A percentile compares a stretch with the other conserved stretches of the same genome.
These are phyloP conservation scores for Fusarium xyrophilum DNA, from an alignment of 2,329 filamentous ascomycete genomes.

Conservation along the genomic window DNA sequence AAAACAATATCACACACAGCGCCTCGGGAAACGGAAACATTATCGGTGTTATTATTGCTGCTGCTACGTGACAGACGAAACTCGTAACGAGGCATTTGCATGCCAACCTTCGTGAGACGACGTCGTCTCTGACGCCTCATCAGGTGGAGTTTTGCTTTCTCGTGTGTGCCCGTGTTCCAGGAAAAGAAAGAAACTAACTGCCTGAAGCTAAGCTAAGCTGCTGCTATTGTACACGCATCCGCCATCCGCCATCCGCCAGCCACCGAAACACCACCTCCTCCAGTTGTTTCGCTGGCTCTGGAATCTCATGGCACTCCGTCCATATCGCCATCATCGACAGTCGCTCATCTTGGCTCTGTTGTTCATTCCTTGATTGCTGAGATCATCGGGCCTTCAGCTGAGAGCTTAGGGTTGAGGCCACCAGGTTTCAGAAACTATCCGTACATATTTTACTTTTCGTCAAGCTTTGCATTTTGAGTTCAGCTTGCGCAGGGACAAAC, in stretches of 20 bases:
- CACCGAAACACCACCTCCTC: constrained; percentile 22
- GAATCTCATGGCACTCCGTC: constrained; percentile 11
- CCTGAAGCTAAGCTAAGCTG: neutral
- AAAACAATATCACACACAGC: neutral
- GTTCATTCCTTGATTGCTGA: neutral
- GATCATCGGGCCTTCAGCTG: neutral
- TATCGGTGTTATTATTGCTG: neutral
- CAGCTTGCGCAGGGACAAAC: constrained; percentile 20
- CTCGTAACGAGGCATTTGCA: neutral
- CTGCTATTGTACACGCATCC: no score
- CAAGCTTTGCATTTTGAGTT: constrained; percentile 20
- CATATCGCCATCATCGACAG: constrained; percentile 18
- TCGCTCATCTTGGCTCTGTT: neutral
- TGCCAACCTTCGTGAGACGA: constrained; percentile 25
- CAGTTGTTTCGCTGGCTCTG: constrained; percentile 22
- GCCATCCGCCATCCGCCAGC: no score
- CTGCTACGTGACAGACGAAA: neutral
- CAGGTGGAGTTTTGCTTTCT: constrained; percentile 23
- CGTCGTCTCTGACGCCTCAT: constrained; percentile 1
- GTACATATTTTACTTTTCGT: neutral
- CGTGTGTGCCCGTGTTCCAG: constrained; percentile 19
- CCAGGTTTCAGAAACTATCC: neutral
- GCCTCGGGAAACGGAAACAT: constrained; percentile 3
- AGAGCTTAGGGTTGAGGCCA: neutral
- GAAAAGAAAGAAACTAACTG: constrained; percentile 33